Percentiles rank a stretch among this genome's conserved stretches.
Evolutionary conservation across 2,329 filamentous ascomycete species (phyloP).

Genomic region (Claviceps arundinis): DNA sequence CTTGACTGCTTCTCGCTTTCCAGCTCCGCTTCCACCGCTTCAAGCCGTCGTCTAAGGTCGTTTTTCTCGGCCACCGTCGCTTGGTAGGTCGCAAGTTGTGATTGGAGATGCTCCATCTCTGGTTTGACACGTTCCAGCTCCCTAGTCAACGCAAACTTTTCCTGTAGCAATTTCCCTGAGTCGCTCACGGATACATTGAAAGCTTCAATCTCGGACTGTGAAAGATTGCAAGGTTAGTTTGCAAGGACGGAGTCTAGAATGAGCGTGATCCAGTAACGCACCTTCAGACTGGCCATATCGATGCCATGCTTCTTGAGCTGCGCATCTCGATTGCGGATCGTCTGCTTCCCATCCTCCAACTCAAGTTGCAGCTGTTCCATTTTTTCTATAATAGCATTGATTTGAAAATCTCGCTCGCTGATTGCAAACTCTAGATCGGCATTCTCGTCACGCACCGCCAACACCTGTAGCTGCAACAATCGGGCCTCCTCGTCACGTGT

Average conservation of each 20-base stretch:
- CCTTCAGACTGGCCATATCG: slow-evolving; percentile 35
- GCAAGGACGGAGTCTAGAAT: too few relatives aligned
- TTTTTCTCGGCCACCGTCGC: slow-evolving; percentile 65
- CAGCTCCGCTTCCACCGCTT: slow-evolving; percentile 64
- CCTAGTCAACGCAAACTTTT: slow-evolving; percentile 39
- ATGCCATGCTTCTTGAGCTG: slow-evolving; percentile 34
- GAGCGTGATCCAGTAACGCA: slow-evolving; percentile 12
- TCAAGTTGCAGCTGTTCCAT: slow-evolving; percentile 27
- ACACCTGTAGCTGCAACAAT: slow-evolving; percentile 51
- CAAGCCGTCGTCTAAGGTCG: slow-evolving; percentile 64
- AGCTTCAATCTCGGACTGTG: slow-evolving; percentile 56
- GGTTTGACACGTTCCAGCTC: slow-evolving; percentile 40
- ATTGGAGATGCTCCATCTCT: slow-evolving; percentile 42
- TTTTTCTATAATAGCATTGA: slow-evolving; percentile 32
- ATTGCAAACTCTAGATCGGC: slow-evolving; percentile 53
- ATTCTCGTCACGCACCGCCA: slow-evolving; percentile 65
- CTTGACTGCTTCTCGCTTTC: slow-evolving; percentile 53
- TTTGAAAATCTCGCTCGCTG: slow-evolving; percentile 43
- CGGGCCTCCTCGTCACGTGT: slow-evolving; percentile 64
- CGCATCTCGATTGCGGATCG: slow-evolving; percentile 30
- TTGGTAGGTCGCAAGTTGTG: slow-evolving; percentile 47
- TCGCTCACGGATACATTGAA: slow-evolving; percentile 55
- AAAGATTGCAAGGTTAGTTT: neutral
- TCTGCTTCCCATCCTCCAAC: slow-evolving; percentile 29
- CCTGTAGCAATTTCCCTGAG: slow-evolving; percentile 53